A percentile compares a stretch with the other conserved stretches of the same genome.
Conservation (phyloP, 2,329 filamentous ascomycete genomes). For the Parafenestella ontariensis region DNA sequence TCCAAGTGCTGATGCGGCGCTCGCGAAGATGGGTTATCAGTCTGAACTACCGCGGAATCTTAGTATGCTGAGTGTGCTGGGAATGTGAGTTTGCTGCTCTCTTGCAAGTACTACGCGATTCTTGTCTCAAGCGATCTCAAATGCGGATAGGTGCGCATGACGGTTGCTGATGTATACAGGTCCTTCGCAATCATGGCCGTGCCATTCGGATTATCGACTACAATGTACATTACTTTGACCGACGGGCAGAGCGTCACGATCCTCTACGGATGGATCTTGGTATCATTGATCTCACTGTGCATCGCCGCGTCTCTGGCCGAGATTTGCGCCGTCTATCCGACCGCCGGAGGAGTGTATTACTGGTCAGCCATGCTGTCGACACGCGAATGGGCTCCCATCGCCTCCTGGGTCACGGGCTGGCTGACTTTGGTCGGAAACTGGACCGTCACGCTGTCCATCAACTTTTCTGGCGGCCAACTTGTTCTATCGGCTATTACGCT, state of each 20-base stretch:
- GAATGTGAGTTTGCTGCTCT: conserved; percentile 53
- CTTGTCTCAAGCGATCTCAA: no score
- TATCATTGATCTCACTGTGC: conserved; percentile 70
- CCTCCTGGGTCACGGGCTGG: conserved; percentile 75
- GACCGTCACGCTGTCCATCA: conserved; percentile 70
- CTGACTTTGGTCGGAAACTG: conserved; percentile 76
- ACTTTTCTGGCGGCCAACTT: conserved; percentile 70
- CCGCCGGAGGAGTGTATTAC: conserved; percentile 78
- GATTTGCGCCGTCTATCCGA: conserved; percentile 78
- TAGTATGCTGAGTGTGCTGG: conserved; percentile 73
- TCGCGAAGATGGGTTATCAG: conserved; percentile 73
- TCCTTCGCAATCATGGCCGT: conserved; percentile 80
- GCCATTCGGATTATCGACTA: conserved; percentile 72
- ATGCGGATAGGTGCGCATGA: no score
- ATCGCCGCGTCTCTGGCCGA: conserved; percentile 76
- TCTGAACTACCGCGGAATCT: conserved; percentile 70
- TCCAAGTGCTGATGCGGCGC: conserved; percentile 63
- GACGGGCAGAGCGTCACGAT: conserved; percentile 74
- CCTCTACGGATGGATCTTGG: conserved; percentile 72
- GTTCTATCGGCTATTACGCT: conserved; percentile 72
- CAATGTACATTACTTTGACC: conserved; percentile 70
- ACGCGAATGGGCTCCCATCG: conserved; percentile 69
- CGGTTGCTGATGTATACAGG: conserved; percentile 35
- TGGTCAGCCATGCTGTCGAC: conserved; percentile 72
- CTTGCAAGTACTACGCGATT: background rate